These are phyloP conservation scores for Acacia crassicarpa DNA, from an alignment of 306 rosid genomes.

Conservation along the genomic window DNA sequence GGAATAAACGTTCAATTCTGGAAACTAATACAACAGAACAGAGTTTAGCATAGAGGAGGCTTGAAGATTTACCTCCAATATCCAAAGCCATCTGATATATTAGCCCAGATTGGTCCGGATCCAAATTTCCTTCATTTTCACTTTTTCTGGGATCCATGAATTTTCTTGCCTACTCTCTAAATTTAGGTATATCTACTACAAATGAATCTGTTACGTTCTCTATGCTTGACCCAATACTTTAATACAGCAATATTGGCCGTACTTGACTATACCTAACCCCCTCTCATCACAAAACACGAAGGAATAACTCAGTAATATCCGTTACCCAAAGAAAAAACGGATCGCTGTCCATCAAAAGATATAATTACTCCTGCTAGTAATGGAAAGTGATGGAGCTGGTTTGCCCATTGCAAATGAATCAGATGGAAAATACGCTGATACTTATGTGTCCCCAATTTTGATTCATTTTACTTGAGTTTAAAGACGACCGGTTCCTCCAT, in stretches of 20 bases:
- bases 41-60: not conserved
- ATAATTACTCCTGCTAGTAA: not conserved
- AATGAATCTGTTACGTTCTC: not conserved
- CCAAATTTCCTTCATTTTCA: slow-evolving; percentile 35
- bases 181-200: not conserved
- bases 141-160: slow-evolving; percentile 50
- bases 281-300: not conserved
- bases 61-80: slow-evolving; percentile 66
- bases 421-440: not conserved
- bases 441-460: no score
- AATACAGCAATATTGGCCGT: not conserved
- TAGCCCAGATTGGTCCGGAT: slow-evolving; percentile 34
- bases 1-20: not conserved
- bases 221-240: not conserved
- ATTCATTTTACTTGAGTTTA: not conserved
- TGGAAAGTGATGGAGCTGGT: not conserved
- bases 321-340: not conserved
- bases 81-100: slow-evolving; percentile 83
- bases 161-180: not conserved
- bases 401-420: not conserved
- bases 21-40: not conserved
- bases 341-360: not conserved
- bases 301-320: no score
- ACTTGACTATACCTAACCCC: slow-evolving; percentile 5
- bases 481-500: not conserved